Base-by-base conservation (phyloP, 2,329 filamentous ascomycete species). In the Chaetomiaceae sp. region DNA sequence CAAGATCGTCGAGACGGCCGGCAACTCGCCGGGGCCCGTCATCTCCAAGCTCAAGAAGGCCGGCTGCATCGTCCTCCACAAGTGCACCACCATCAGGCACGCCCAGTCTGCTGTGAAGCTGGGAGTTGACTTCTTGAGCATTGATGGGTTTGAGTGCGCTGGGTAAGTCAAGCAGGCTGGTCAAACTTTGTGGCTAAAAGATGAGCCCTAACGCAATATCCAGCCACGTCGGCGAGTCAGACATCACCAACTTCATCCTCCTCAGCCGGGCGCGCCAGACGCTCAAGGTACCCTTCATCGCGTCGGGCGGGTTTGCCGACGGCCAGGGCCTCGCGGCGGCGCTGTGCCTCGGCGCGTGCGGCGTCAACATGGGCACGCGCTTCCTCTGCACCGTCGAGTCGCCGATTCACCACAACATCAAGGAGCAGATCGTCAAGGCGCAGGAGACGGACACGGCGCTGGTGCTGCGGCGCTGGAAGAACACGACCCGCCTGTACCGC, bases 81-180 rank as follows among this genome's bases (percentile, higher is more conserved):
- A 99, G 74, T 97, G 93, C 76, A 99, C 93, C 8, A 95, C 89
- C 5, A 95, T 99, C 71, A 78, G 90, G 49, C 93, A 99, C 67
- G 93, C 93, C 17, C 82, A 89, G 68, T 90, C 86, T 58, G 93
- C 93, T 43, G 79, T 95, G 53, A 96, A 95, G 71, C 83, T 97
- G 34, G 93, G 93, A 57, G 93, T 96, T 4, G 93, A 99, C 70
- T 97, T 99, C 71, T 73, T 99, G 51, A 91, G 86, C 59, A 97
- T 99, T 62, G 93, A 99, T 66, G 93, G 93, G 38, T 97, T 99
- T 66, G 93, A 99, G 71, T 99, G 93, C 72, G 93, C 90, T 38
- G 93, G 79, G 65, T 67, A 57, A 57, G 65, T 62, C n/a, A n/a
- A n/a, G n/a, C n/a, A n/a, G n/a, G n/a, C n/a, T n/a, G n/a, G n/a